Evolutionary conservation across 441 rosid genomes (phyloP), one percentile per base, ranked within the genome.

Genomic region (Bruguiera hainesii): DNA sequence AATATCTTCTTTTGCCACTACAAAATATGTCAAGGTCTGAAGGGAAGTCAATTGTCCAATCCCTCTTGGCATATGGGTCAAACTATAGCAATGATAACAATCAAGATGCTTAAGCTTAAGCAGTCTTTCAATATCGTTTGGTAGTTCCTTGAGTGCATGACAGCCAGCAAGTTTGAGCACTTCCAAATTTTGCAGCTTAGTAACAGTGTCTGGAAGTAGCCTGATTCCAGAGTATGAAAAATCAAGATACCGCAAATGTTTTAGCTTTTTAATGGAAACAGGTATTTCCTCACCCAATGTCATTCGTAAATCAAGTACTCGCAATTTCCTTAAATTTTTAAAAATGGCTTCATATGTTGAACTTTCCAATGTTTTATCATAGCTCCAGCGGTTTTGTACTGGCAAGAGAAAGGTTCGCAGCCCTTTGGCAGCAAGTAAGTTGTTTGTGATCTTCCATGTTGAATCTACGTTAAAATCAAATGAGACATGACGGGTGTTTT

Each of bases 191-290:
- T 52, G 56, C 5, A 52, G 56, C 9, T 3, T n/a, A 7, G 4
- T 19, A 1, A 52, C 1, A 20, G 56, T n/a, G 56, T 10, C 13
- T 52, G 56, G 56, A 52, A 52, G 56, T 2, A 52, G 10, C 11
- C 10, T 6, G 11, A 52, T 20, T 20, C 5, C 5, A 9, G 56
- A 20, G n/a, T 0, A 0, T 4, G 26, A 52, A 52, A 7, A n/a
- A 52, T 52, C 56, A 52, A 52, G 25, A 52, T 52, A 52, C 25
- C 56, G n/a, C n/a, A 52, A 52, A 52, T 52, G 56, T 52, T 52
- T 52, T 10, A 52, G 25, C 4, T 7, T 21, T 52, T 52, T 52
- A 52, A 52, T 52, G 25, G 56, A 52, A 6, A 5, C 26, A 6
- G 25, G 56, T 21, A 52, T 21, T 20, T 52, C 26, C 11, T n/a